These are phyloP conservation scores for Sugiyamaella sp. DNA, from an alignment of 1,139 yeast genomes.

Conservation along the genomic window DNA sequence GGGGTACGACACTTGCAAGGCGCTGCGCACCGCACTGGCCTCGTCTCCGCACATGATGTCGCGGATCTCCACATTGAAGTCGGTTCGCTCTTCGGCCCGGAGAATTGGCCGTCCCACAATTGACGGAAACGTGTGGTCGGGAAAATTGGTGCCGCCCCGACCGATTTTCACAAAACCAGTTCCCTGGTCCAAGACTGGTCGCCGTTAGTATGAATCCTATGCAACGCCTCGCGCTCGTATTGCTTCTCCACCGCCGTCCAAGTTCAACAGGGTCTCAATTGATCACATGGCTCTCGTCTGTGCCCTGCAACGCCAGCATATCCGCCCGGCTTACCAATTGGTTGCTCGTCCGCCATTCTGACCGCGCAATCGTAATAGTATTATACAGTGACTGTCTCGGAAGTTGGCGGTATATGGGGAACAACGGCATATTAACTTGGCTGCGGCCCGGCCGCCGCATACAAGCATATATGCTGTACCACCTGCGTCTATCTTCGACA, in stretches of 20 bases:
- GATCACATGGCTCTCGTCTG: no score
- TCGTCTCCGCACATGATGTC: slow-evolving; percentile 99
- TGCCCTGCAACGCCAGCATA: not conserved
- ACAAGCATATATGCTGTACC: not conserved
- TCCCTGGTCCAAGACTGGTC: slow-evolving; percentile 90
- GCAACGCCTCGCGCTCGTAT: no score
- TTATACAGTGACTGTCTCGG: not conserved
- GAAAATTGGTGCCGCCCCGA: slow-evolving; percentile 95
- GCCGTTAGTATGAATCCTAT: no score
- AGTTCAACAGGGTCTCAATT: no score
- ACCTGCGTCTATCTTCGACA: not conserved
- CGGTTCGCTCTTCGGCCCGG: slow-evolving; percentile 85
- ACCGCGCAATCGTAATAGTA: not conserved
- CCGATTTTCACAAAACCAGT: slow-evolving; percentile 92
- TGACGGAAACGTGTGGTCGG: slow-evolving; percentile 97
- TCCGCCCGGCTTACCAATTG: slow-evolving; percentile 16
- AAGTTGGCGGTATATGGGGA: not conserved
- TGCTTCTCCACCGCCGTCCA: no score
- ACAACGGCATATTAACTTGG: not conserved
- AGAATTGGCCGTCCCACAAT: slow-evolving; percentile 97
- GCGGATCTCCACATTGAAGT: slow-evolving; percentile 53
- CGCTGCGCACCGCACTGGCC: slow-evolving; percentile 87
- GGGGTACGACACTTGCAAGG: slow-evolving; percentile 90
- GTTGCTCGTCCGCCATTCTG: slow-evolving; percentile 19
- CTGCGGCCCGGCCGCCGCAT: not conserved